Evolutionary conservation across 192 early-diverging fungal species (phyloP).

Genomic region (Phlyctochytrium arcticum): DNA sequence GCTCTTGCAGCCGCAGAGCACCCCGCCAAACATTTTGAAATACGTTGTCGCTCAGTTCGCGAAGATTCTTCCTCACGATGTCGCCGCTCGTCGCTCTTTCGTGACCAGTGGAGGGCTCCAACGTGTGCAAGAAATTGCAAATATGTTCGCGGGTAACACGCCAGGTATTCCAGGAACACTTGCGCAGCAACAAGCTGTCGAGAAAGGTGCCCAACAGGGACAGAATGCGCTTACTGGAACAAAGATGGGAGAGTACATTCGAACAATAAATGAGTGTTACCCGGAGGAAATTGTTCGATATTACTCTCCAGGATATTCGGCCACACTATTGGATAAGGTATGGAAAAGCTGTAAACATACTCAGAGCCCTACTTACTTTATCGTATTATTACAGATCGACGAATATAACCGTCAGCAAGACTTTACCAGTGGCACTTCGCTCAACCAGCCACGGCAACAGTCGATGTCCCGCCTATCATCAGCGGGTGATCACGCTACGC

Average conservation of each 20-base stretch:
- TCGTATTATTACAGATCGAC: constrained; percentile 35
- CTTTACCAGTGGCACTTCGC: neutral
- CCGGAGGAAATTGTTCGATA: constrained; percentile 63
- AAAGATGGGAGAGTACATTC: constrained; percentile 54
- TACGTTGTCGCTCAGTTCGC: constrained; percentile 57
- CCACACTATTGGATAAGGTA: constrained; percentile 52
- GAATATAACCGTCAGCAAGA: constrained; percentile 40
- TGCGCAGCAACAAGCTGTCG: constrained; percentile 12
- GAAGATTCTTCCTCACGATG: constrained; percentile 57
- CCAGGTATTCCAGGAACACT: constrained; percentile 5
- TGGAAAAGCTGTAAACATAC: neutral
- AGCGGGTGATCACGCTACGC: constrained; percentile 1
- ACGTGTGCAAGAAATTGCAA: constrained; percentile 53
- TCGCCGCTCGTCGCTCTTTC: constrained; percentile 48
- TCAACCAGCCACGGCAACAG: neutral
- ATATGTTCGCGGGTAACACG: constrained; percentile 22
- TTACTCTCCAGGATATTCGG: constrained; percentile 56
- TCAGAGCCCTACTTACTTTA: neutral
- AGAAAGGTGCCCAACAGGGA: neutral
- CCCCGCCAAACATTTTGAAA: constrained; percentile 53
- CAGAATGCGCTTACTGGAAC: constrained; percentile 33
- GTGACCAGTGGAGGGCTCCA: constrained; percentile 51
- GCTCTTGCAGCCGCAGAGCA: constrained; percentile 39
- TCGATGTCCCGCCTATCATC: constrained; percentile 6
- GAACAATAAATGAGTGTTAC: constrained; percentile 57